Base-by-base conservation (phyloP, 2,329 filamentous ascomycete genomes). In the Plectosphaerella plurivora region DNA sequence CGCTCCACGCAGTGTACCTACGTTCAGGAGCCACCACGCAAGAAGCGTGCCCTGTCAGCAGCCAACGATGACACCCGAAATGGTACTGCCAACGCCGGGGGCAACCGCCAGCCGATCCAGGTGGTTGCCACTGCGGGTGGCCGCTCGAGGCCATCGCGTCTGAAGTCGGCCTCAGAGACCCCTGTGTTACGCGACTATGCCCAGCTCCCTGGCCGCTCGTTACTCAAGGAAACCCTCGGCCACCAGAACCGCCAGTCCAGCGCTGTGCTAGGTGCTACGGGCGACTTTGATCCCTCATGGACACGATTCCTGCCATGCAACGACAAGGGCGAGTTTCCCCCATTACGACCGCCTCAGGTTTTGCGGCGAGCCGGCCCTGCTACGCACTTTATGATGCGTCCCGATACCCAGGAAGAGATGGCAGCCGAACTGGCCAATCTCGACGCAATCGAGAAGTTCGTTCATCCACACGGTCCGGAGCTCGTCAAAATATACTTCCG, bases 401-500 rank as follows among this genome's bases (percentile, higher is more conserved):
- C 54, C 15, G 54, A 56, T 22, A 51, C 51, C 8, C 48, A 53
- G 20, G 51, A 51, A 10, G 54, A 56, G 46, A 56, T 56, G 51
- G 49, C 51, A 25, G 50, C 47, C 39, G 55, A 57, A 41, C 67
- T 68, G 35, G 73, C 75, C 51, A 50, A 55, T 24, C 52, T 60
- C 20, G 65, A 68, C 54, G 72, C 74, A 44, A 75, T 85, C 54
- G 81, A 84, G 63, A 70, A 74, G 47, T 71, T 80, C 45, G 77
- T 85, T 14, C 72, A 75, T 33, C 76, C 79, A 7, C 76, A 84
- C 61, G 82, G 82, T 10, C 73, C 74, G 53, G 74, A 75, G 36
- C 66, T 86, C 51, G 74, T 86, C 56, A 78, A 80, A 54, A 69
- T 84, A 41, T 86, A 83, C 66, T 85, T 84, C 60, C 65, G 74